phyloP scores from a whole-genome alignment of 345 rosid species.

The Luvunga scandens region DNA sequence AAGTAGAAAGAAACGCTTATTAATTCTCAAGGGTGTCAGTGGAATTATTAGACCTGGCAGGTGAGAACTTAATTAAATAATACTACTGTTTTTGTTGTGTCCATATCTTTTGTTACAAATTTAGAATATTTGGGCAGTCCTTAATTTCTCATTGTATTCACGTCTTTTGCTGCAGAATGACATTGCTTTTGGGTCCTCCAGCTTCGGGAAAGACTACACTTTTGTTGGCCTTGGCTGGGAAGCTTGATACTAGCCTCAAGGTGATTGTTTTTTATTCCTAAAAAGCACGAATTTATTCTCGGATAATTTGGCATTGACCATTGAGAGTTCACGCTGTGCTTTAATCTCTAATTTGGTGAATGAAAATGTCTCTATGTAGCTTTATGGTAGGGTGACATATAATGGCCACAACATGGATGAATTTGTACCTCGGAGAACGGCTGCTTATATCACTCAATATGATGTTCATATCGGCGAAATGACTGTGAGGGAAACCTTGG shows the following conservation, averaged over 20 bases:
- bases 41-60: conserved; percentile 72
- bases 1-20: conserved; percentile 41
- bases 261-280: conserved; percentile 18
- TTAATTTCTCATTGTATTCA: neutral
- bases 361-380: neutral
- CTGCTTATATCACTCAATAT: conserved; percentile 61
- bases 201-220: conserved; percentile 78
- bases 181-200: conserved; percentile 83
- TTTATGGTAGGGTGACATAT: conserved; percentile 38
- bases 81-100: neutral
- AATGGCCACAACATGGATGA: conserved; percentile 45
- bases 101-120: neutral
- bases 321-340: neutral
- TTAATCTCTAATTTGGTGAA: conserved; percentile 15
- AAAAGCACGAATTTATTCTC: neutral
- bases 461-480: conserved; percentile 72
- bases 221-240: conserved; percentile 69
- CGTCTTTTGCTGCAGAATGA: conserved; percentile 36
- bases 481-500: conserved; percentile 41
- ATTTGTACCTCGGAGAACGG: conserved; percentile 42
- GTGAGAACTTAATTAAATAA: conserved; percentile 18
- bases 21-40: conserved; percentile 62
- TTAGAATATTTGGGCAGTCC: neutral
- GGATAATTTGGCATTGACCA: conserved; percentile 11
- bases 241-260: conserved; percentile 61